phyloP scores from a whole-genome alignment of 164 flowering plant genomes.

The Nymphaea colorata region DNA sequence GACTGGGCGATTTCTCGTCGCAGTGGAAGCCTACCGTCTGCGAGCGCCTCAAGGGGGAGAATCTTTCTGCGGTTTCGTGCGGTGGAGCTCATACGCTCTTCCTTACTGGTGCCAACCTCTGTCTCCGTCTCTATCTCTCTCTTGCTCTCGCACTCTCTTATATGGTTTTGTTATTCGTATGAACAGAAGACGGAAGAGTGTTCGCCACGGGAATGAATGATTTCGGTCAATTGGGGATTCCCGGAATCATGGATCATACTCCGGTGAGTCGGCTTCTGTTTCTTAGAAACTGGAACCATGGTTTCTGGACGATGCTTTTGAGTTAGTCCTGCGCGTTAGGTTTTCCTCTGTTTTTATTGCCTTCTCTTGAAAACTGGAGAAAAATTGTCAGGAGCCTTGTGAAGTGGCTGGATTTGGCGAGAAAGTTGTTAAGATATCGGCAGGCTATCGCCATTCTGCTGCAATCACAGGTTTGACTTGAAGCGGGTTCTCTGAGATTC shows the following conservation, averaged over 20 bases:
- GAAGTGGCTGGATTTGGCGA: constrained; percentile 45
- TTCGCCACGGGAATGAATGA: constrained; percentile 93
- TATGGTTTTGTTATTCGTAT: constrained; percentile 8
- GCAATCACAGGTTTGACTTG: constrained; percentile 60
- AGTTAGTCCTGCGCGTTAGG: background rate
- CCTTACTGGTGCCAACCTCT: constrained; percentile 46
- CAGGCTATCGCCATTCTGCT: constrained; percentile 83
- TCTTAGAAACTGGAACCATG: background rate
- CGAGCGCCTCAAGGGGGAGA: constrained; percentile 29
- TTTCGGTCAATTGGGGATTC: constrained; percentile 81
- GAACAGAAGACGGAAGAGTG: constrained; percentile 69
- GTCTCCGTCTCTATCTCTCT: background rate
- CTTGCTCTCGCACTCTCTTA: background rate
- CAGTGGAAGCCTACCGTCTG: constrained; percentile 55
- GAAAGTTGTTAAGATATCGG: constrained; percentile 48
- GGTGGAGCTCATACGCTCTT: constrained; percentile 97
- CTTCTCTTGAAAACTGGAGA: background rate
- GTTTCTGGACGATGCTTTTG: background rate
- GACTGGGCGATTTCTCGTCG: constrained; percentile 54
- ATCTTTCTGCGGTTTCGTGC: constrained; percentile 47
- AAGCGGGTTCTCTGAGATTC: background rate
- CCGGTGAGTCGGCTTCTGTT: constrained; percentile 32
- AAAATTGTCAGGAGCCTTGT: constrained; percentile 48
- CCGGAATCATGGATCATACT: constrained; percentile 26
- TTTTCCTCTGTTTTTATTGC: background rate